Evolutionary conservation across 1,284 basidiomycete species (phyloP).

Genomic region (Porodaedalea pini): DNA sequence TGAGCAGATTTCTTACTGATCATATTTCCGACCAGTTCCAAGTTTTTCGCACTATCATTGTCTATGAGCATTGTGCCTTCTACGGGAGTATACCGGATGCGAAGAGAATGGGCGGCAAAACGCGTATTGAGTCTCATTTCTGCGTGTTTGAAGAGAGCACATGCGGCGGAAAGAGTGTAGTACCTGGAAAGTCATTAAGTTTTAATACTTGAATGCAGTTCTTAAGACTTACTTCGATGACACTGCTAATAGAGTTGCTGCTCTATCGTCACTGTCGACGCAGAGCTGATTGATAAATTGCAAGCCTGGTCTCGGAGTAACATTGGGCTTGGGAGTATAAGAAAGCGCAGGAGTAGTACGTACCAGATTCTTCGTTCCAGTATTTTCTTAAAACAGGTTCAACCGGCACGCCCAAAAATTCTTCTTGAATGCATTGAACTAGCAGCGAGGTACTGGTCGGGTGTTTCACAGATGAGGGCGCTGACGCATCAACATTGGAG

Average conservation of each 20-base stretch:
- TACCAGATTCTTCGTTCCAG: constrained; percentile 80
- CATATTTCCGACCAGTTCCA: constrained; percentile 83
- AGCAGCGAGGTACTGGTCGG: constrained; percentile 53
- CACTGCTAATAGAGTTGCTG: constrained; percentile 69
- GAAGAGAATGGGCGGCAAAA: constrained; percentile 71
- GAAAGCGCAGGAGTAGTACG: constrained; percentile 17
- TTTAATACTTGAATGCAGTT: not conserved
- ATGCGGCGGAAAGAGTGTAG: constrained; percentile 80
- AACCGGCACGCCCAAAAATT: constrained; percentile 64
- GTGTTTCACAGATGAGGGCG: constrained; percentile 44
- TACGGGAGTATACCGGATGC: constrained; percentile 74
- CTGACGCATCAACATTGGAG: constrained; percentile 45
- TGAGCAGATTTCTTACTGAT: constrained; percentile 58
- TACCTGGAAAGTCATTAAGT: constrained; percentile 49
- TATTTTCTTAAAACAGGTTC: constrained; percentile 70
- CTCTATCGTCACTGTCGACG: constrained; percentile 71
- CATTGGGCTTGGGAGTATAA: not conserved
- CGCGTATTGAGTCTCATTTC: constrained; percentile 63
- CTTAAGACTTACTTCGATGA: constrained; percentile 64
- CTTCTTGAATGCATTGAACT: constrained; percentile 69
- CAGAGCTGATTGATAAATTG: constrained; percentile 74
- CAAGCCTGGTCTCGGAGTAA: constrained; percentile 47
- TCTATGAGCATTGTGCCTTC: constrained; percentile 94
- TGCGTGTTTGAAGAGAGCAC: constrained; percentile 81
- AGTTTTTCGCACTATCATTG: constrained; percentile 77